A percentile compares a stretch with the other conserved stretches of the same genome.
Evolutionary conservation across 2,329 filamentous ascomycete genomes (phyloP).

Genomic region (Ophiosphaerella korrae): DNA sequence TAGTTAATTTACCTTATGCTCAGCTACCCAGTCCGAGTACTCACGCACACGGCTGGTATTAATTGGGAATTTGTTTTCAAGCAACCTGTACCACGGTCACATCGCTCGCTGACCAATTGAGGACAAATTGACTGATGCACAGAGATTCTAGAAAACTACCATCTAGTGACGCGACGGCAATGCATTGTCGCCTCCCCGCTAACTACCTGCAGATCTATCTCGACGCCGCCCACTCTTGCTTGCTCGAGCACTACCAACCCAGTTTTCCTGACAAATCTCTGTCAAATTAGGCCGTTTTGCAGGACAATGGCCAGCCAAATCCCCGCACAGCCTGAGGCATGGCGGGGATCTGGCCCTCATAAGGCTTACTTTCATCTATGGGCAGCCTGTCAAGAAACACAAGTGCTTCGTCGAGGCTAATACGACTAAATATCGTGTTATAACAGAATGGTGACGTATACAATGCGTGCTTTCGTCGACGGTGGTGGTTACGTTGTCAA

Average conservation of each 20-base stretch:
- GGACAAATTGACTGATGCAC: neutral
- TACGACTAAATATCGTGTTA: too few species aligned
- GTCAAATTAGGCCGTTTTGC: too few species aligned
- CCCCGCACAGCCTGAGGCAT: neutral
- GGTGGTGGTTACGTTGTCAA: too few species aligned
- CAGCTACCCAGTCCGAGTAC: too few species aligned
- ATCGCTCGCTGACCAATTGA: neutral
- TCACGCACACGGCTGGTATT: neutral
- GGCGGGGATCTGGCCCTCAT: neutral
- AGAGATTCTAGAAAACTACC: conserved; percentile 9
- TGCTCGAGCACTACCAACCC: too few species aligned
- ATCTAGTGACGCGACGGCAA: neutral
- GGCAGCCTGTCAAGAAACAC: neutral
- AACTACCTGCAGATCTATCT: neutral
- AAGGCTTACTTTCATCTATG: neutral
- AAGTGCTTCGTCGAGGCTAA: too few species aligned
- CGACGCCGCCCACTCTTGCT: too few species aligned
- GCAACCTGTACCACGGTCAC: neutral
- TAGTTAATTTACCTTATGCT: neutral
- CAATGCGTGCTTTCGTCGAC: too few species aligned
- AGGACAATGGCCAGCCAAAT: neutral
- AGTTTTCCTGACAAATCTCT: too few species aligned
- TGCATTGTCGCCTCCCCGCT: conserved; percentile 1
- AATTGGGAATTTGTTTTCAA: neutral
- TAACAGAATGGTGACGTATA: too few species aligned